Evolutionary conservation across 2,329 filamentous ascomycete genomes (phyloP), one percentile per base, ranked within the genome.

Genomic region (Colletotrichum sansevieriae): DNA sequence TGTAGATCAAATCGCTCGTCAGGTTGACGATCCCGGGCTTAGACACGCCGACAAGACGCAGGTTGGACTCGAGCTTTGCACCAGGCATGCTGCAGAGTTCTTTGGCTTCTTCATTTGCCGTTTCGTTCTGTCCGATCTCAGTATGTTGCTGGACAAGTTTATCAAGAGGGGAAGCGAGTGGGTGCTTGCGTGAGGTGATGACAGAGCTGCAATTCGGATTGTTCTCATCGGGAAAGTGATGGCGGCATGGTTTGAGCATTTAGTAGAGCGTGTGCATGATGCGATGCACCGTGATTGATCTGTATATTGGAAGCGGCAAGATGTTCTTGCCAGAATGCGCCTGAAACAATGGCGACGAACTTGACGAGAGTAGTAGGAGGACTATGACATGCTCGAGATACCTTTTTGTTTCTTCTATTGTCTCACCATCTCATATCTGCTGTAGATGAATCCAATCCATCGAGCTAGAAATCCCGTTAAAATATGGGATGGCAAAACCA

Each of bases 31-130:
- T 76, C 95, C 95, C 6, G 95, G 95, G 10, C 87, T 98, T 63
- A 92, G 93, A 73, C 93, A 96, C 80, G 94, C 94, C 18, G 95
- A 95, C 74, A 94, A 94, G 75, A 98, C 96, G 9, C 95, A 98
- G 77, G 95, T 99, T 61, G 96, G 96, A 10, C 88, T 99, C 39
- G 96, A 99, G 81, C 87, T 99, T 46, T 96, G 94, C 77, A 94
- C 94, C 41, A 89, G 95, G 46, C 95, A 98, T 78, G 96, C 95
- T 8, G 93, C 95, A 39, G 96, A 99, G 80, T 99, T 99, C 80
- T 99, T 99, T 78, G 95, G 92, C 15, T 98, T 99, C 80, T 98
- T 96, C 78, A 87, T 99, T 33, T 98, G 95, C 80, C 91, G 96
- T 18, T 99, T 99, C 78, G 94, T 95, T n/a, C 83, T 99, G 70